A percentile compares a stretch with the other conserved stretches of the same genome.
These are phyloP conservation scores for Sclerotinia spermophila DNA, from an alignment of 2,329 filamentous ascomycete species.

Conservation along the genomic window DNA sequence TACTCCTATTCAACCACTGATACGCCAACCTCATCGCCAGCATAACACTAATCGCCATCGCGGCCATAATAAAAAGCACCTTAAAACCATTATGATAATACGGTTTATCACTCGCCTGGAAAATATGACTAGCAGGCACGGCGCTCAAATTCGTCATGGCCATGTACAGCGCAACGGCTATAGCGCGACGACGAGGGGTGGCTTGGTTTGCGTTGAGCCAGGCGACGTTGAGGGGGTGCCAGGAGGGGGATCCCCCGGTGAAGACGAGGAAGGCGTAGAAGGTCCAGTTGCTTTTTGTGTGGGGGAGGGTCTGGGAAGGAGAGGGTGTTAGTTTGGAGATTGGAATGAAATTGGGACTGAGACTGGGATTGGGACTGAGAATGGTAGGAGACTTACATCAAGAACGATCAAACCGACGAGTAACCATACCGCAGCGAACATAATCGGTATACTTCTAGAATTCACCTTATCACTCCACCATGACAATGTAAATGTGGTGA, in stretches of 20 bases:
- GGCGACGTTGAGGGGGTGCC: slow-evolving; percentile 18
- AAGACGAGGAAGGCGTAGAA: slow-evolving; percentile 19
- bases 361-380: too few species aligned
- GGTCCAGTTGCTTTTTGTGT: slow-evolving; percentile 15
- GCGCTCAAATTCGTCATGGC: slow-evolving; percentile 14
- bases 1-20: slow-evolving; percentile 15
- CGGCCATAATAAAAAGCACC: slow-evolving; percentile 15
- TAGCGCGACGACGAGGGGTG: slow-evolving; percentile 11
- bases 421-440: slow-evolving; percentile 17
- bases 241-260: slow-evolving; percentile 11
- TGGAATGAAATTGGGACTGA: neutral
- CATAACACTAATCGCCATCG: slow-evolving; percentile 15
- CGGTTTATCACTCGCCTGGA: slow-evolving; percentile 15
- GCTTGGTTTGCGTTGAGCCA: slow-evolving; percentile 17
- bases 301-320: neutral
- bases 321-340: neutral
- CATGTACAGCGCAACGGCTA: slow-evolving; percentile 13
- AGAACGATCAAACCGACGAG: slow-evolving; percentile 13
- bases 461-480: slow-evolving; percentile 16
- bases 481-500: slow-evolving; percentile 29
- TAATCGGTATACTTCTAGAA: slow-evolving; percentile 16
- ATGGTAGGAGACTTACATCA: neutral
- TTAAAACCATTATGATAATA: slow-evolving; percentile 18
- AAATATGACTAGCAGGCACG: slow-evolving; percentile 12
- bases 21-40: slow-evolving; percentile 8